Conservation (phyloP, 345 rosid genomes). For the Melaleuca quinquenervia region DNA sequence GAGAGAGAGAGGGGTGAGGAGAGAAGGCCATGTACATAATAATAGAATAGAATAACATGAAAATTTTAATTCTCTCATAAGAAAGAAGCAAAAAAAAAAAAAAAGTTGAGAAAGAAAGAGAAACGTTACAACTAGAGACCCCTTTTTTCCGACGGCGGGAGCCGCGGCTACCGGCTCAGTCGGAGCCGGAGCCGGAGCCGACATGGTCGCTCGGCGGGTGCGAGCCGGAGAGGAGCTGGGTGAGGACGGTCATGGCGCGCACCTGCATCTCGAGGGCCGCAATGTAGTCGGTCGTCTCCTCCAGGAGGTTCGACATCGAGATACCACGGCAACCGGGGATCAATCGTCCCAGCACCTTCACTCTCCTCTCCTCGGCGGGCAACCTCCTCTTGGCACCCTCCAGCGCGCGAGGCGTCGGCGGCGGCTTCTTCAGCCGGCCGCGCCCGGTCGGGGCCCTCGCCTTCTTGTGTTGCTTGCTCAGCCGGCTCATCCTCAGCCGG, state of each 20-base stretch:
- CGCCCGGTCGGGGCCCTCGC: slow-evolving; percentile 19
- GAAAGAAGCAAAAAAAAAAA: neutral
- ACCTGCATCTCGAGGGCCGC: slow-evolving; percentile 97
- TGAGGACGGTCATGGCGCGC: slow-evolving; percentile 61
- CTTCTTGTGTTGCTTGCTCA: slow-evolving; percentile 33
- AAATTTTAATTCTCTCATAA: slow-evolving; percentile 1
- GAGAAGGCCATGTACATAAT: slow-evolving; percentile 11
- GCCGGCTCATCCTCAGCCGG: slow-evolving; percentile 16
- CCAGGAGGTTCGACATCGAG: slow-evolving; percentile 43
- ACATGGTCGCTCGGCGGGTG: neutral
- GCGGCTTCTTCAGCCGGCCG: slow-evolving; percentile 14
- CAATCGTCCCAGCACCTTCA: slow-evolving; percentile 44
- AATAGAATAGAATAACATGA: slow-evolving; percentile 12
- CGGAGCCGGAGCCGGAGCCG: neutral
- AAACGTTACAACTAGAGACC: slow-evolving; percentile 9
- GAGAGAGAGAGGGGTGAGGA: neutral
- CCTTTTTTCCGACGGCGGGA: neutral
- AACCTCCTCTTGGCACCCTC: slow-evolving; percentile 8
- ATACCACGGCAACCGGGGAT: slow-evolving; percentile 87
- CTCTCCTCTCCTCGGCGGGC: slow-evolving; percentile 45
- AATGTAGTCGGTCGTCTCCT: slow-evolving; percentile 76
- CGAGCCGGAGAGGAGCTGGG: slow-evolving; percentile 26
- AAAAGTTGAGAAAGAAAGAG: neutral
- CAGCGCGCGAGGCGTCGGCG: neutral
- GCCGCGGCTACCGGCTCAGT: neutral